Percentiles rank a stretch among this genome's conserved stretches.
phyloP scores from a whole-genome alignment of 1,139 yeast species.

The Pneumocystis wakefieldiae region DNA sequence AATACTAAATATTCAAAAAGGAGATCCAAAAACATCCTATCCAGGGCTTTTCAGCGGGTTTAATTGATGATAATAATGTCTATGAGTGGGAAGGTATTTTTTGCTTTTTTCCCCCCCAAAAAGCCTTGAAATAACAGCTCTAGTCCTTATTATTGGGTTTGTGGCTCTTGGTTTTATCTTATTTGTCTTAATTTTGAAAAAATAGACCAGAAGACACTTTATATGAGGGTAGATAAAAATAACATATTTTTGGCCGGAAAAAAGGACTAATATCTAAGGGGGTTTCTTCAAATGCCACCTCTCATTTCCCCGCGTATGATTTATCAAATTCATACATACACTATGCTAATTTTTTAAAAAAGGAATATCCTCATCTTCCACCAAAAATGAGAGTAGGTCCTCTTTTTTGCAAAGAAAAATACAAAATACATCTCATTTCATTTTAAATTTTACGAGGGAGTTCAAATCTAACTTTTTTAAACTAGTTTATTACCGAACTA shows the following conservation, averaged over 20 bases:
- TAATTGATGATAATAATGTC: conserved; percentile 16
- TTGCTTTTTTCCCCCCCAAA: background rate
- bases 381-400: conserved; percentile 16
- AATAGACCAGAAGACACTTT: conserved; percentile 19
- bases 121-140: background rate
- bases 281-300: conserved; percentile 18
- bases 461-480: background rate
- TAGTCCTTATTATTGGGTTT: conserved; percentile 1
- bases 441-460: background rate
- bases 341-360: background rate
- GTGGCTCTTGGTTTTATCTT: background rate
- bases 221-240: conserved; percentile 15
- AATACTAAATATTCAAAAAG: background rate
- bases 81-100: conserved; percentile 19
- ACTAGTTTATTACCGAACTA: conserved; percentile 17
- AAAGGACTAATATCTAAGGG: background rate
- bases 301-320: conserved; percentile 13
- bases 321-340: background rate
- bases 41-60: conserved; percentile 18
- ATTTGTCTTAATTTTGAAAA: background rate
- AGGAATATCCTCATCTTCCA: conserved; percentile 17
- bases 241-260: background rate
- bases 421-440: background rate
- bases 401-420: background rate
- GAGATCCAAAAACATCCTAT: conserved; percentile 13